Evolutionary conservation across 148 eudicot genomes (phyloP), one percentile per base, ranked within the genome.

Genomic region (Diospyros kaki): DNA sequence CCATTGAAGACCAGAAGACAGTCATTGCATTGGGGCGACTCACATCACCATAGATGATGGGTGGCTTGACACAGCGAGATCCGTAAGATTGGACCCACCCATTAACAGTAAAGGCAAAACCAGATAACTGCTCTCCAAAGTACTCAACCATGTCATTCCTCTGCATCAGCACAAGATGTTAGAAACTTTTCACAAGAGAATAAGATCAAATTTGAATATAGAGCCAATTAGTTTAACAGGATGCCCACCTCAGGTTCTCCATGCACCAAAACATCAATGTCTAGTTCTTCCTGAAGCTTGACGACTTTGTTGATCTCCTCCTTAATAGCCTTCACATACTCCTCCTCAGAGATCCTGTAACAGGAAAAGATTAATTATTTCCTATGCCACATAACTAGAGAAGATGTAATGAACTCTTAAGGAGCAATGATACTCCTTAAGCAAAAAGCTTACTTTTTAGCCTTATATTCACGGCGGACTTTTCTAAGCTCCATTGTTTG

Each of bases 51-150:
- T 91, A 93, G 81, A 93, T 93, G 68, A 93, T 85, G 80, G 98
- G 98, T 81, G 98, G 98, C 93, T 90, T 93, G 81, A 93, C 98
- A 71, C 98, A 93, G 4, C 98, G 96, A 81, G 98, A 93, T 64
- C 98, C 98, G n/a, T 93, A 93, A 5, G 96, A 93, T 81, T 93
- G 98, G 50, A 93, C 96, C 98, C 96, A 93, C n/a, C 98, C 98
- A 66, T 93, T 93, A 15, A 80, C 96, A 4, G 90, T 81, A 82
- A 93, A 93, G 81, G 98, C 98, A 81, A 93, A 93, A 73, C 98
- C 98, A 73, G 98, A 90, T 77, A 93, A 81, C 41, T 93, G 98
- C 87, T 93, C 98, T 61, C 98, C 98, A 3, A 93, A 93, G 90
- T 90, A 93, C 87, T 90, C 98, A 83, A 93, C 98, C 98, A 93